Evolutionary conservation across 2,329 filamentous ascomycete genomes (phyloP).

Genomic region (Aspergillus awamori): DNA sequence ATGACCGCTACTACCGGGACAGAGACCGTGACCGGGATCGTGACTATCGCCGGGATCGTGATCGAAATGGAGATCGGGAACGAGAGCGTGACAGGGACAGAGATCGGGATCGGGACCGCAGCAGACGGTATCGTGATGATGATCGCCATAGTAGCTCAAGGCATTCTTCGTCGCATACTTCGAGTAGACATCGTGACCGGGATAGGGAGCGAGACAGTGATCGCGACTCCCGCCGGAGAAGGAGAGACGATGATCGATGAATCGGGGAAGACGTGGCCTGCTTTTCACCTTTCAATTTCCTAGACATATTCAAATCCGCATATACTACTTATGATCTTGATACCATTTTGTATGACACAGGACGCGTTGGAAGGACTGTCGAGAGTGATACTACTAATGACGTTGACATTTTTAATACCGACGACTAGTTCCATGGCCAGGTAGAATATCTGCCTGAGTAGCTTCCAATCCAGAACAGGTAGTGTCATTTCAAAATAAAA

Average conservation of each 20-base stretch:
- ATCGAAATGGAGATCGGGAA: conserved; percentile 32
- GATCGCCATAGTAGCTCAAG: conserved; percentile 36
- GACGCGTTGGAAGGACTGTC: neutral
- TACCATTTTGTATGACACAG: neutral
- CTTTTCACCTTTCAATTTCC: neutral
- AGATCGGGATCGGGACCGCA: conserved; percentile 35
- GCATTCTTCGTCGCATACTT: conserved; percentile 37
- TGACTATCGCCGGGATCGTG: conserved; percentile 32
- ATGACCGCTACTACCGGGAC: conserved; percentile 40
- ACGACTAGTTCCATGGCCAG: neutral
- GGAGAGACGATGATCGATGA: conserved; percentile 31
- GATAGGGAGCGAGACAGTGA: conserved; percentile 34
- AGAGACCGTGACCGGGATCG: conserved; percentile 25
- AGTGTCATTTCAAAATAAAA: conserved; percentile 2
- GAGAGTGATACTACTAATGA: neutral
- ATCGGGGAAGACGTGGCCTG: neutral
- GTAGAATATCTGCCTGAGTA: neutral
- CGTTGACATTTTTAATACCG: neutral
- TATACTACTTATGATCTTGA: neutral
- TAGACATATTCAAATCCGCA: neutral
- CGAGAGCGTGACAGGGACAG: conserved; percentile 38
- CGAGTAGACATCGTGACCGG: conserved; percentile 29
- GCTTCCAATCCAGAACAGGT: conserved; percentile 1
- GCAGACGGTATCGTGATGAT: conserved; percentile 33
- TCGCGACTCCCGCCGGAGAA: conserved; percentile 35